phyloP scores from a whole-genome alignment of 2,329 filamentous ascomycete species.

The Cordyceps farinosa region DNA sequence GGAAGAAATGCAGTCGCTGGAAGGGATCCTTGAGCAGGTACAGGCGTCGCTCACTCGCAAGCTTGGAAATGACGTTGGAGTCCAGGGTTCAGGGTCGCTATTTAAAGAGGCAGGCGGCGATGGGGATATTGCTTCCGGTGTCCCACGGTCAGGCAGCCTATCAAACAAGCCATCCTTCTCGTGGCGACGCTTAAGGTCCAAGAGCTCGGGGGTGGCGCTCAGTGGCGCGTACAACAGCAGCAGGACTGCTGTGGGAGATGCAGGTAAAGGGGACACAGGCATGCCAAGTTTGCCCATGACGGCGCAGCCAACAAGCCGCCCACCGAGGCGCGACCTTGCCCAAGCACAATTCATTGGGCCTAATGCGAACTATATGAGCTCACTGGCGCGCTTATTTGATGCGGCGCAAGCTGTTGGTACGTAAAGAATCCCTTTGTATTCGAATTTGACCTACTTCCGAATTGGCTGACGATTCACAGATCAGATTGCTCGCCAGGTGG shows the following conservation, averaged over 20 bases:
- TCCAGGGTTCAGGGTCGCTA: slow-evolving; percentile 66
- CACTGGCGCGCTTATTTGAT: slow-evolving; percentile 86
- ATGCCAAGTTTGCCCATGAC: slow-evolving; percentile 79
- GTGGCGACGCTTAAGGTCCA: slow-evolving; percentile 85
- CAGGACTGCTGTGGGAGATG: slow-evolving; percentile 22
- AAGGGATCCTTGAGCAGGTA: slow-evolving; percentile 80
- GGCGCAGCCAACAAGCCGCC: slow-evolving; percentile 58
- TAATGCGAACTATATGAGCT: slow-evolving; percentile 86
- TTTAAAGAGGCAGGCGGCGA: slow-evolving; percentile 68
- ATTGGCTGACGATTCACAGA: slow-evolving; percentile 48
- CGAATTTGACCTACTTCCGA: not conserved
- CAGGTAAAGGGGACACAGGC: slow-evolving; percentile 36
- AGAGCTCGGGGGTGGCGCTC: slow-evolving; percentile 71
- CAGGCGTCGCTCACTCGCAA: slow-evolving; percentile 75
- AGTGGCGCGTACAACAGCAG: slow-evolving; percentile 44
- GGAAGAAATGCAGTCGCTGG: slow-evolving; percentile 89
- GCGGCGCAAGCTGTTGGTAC: slow-evolving; percentile 88
- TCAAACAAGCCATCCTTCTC: slow-evolving; percentile 70
- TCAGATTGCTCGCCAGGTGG: slow-evolving; percentile 92
- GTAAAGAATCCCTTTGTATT: slow-evolving; percentile 27
- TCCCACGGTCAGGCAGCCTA: slow-evolving; percentile 57
- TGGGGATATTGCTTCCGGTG: slow-evolving; percentile 36
- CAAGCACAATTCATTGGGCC: slow-evolving; percentile 74
- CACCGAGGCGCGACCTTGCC: slow-evolving; percentile 67
- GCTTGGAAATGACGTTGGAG: slow-evolving; percentile 88